Evolutionary conservation across 331 rosid genomes (phyloP).

Genomic region (Telfairia occidentalis): DNA sequence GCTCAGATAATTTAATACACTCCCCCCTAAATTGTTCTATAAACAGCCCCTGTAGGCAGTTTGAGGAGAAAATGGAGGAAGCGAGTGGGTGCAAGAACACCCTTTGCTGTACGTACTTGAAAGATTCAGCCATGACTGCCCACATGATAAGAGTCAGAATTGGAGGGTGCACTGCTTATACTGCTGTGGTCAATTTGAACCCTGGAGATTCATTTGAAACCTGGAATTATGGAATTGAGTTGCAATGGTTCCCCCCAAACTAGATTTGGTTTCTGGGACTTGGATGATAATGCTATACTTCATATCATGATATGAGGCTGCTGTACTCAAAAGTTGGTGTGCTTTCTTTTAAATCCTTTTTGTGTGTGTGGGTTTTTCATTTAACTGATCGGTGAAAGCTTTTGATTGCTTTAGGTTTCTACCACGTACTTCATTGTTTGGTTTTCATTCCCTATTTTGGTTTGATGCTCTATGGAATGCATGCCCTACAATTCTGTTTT

Average conservation of each 20-base stretch:
- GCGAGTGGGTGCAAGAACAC: conserved; percentile 41
- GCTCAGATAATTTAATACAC: conserved; percentile 32
- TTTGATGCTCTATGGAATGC: background rate
- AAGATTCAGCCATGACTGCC: conserved; percentile 75
- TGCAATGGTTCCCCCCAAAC: conserved; percentile 63
- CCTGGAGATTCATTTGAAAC: conserved; percentile 32
- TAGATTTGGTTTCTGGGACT: conserved; percentile 4
- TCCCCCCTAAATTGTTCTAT: conserved; percentile 81
- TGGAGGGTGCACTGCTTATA: conserved; percentile 79
- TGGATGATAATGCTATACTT: background rate
- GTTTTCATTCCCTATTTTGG: background rate
- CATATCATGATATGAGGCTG: background rate
- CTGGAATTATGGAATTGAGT: conserved; percentile 80
- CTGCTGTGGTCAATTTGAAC: conserved; percentile 47
- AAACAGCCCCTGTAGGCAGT: conserved; percentile 53
- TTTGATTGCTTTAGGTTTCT: background rate
- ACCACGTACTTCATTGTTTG: background rate
- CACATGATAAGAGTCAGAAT: conserved; percentile 44
- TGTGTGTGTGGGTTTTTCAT: background rate
- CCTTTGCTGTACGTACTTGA: conserved; percentile 69
- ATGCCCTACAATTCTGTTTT: background rate
- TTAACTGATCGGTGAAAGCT: background rate
- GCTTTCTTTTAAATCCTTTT: background rate
- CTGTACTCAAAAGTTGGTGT: background rate
- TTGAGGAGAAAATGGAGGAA: conserved; percentile 38